These are phyloP conservation scores for Rasamsonia emersonii DNA, from an alignment of 2,329 filamentous ascomycete species.

Conservation along the genomic window DNA sequence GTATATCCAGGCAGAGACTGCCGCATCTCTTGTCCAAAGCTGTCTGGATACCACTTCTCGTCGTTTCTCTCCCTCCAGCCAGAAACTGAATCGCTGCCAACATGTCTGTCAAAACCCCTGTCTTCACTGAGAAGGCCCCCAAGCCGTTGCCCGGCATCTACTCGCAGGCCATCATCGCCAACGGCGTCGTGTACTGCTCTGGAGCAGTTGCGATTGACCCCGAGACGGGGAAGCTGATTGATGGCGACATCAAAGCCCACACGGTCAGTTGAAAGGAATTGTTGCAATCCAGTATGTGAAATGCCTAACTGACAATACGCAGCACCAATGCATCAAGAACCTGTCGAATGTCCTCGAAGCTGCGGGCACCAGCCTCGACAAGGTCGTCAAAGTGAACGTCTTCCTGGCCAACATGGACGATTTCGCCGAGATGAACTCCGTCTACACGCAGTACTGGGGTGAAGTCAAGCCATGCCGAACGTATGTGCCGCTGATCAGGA, in stretches of 20 bases:
- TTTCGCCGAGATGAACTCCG: slow-evolving; percentile 70
- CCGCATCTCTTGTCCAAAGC: not conserved
- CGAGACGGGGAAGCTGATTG: slow-evolving; percentile 44
- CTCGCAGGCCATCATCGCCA: slow-evolving; percentile 53
- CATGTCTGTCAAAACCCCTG: slow-evolving; percentile 31
- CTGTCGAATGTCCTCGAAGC: slow-evolving; percentile 51
- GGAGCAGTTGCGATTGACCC: slow-evolving; percentile 54
- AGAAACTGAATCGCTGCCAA: slow-evolving; percentile 2
- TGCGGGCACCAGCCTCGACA: slow-evolving; percentile 50
- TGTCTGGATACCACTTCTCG: not conserved
- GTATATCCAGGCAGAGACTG: too few species aligned
- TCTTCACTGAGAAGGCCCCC: slow-evolving; percentile 43
- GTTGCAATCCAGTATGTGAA: too few species aligned
- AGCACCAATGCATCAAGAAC: slow-evolving; percentile 52
- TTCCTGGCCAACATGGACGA: slow-evolving; percentile 58
- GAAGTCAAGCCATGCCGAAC: slow-evolving; percentile 50
- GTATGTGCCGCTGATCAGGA: slow-evolving; percentile 12
- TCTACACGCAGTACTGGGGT: slow-evolving; percentile 67
- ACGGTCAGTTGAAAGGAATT: slow-evolving; percentile 32
- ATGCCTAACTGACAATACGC: slow-evolving; percentile 6
- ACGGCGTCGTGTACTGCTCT: slow-evolving; percentile 64
- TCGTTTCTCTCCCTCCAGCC: not conserved
- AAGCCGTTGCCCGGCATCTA: slow-evolving; percentile 46
- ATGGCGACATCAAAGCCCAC: slow-evolving; percentile 49
- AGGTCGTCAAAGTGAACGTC: slow-evolving; percentile 59